Percentiles rank a stretch among this genome's conserved stretches.
Conservation (phyloP, 129 eudicot species). For the Flaveria trinervia region DNA sequence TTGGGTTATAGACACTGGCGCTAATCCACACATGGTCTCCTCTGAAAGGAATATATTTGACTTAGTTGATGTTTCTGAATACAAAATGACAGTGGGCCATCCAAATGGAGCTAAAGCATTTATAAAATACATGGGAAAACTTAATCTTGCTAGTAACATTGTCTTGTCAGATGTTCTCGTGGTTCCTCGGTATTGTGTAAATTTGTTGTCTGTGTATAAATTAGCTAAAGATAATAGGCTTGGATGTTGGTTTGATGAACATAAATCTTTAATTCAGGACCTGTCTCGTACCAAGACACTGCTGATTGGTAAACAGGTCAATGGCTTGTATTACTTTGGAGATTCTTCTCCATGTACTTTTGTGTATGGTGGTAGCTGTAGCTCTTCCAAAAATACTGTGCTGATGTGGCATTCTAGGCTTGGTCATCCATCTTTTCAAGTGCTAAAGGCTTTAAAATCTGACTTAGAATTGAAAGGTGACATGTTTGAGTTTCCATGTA, state of each 20-base stretch:
- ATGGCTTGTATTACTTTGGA: no score
- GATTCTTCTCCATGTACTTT: not conserved
- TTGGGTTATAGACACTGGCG: not conserved
- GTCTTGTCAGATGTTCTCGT: no score
- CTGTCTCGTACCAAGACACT: no score
- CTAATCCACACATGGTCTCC: not conserved
- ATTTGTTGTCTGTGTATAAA: no score
- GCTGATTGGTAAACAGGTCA: no score
- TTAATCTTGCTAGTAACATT: no score
- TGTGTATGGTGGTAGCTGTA: not conserved
- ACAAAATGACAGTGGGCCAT: not conserved
- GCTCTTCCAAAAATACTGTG: not conserved
- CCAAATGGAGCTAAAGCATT: not conserved
- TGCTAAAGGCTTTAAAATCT: not conserved
- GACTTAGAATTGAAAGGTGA: not conserved
- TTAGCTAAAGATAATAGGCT: no score
- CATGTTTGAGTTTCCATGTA: no score
- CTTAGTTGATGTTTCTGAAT: not conserved
- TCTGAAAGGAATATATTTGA: not conserved
- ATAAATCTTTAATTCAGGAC: no score
- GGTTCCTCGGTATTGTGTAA: not conserved
- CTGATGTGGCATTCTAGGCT: not conserved
- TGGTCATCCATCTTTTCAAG: not conserved
- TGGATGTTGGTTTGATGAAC: no score
- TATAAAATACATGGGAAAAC: no score